Evolutionary conservation across 176 grass and related monocot species (phyloP).

Genomic region (Guadua angustifolia): DNA sequence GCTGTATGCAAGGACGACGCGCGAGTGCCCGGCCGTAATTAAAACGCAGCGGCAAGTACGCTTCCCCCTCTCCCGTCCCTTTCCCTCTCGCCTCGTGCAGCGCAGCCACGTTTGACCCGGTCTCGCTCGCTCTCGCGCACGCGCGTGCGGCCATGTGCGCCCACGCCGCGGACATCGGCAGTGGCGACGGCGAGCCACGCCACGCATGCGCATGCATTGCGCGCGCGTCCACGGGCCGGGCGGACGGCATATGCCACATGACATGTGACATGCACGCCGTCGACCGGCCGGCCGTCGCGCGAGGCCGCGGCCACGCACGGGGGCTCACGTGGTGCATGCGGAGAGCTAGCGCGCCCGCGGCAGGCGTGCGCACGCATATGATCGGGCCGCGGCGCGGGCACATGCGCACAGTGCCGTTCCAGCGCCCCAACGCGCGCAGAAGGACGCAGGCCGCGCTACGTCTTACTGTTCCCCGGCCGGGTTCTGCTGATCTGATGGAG

Average conservation of each 20-base stretch:
- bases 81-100: conserved; percentile 11
- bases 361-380: conserved; percentile 26
- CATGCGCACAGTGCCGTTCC: background rate
- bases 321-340: conserved; percentile 33
- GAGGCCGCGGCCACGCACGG: background rate
- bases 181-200: conserved; percentile 30
- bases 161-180: conserved; percentile 49
- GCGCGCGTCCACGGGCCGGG: background rate
- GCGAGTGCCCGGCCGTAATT: too few species aligned
- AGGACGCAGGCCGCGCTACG: too few species aligned
- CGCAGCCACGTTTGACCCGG: conserved; percentile 46
- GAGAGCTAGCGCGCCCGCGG: background rate
- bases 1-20: too few species aligned
- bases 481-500: background rate
- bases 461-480: too few species aligned
- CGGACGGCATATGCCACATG: background rate
- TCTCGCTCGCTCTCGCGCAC: background rate
- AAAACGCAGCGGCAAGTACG: background rate
- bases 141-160: conserved; percentile 47
- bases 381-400: conserved; percentile 10
- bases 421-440: conserved; percentile 11
- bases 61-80: background rate
- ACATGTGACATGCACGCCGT: background rate
- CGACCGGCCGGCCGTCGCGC: too few species aligned
- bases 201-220: background rate